Conservation (phyloP, 2,329 filamentous ascomycete genomes). For the Pezicula radicicola region DNA sequence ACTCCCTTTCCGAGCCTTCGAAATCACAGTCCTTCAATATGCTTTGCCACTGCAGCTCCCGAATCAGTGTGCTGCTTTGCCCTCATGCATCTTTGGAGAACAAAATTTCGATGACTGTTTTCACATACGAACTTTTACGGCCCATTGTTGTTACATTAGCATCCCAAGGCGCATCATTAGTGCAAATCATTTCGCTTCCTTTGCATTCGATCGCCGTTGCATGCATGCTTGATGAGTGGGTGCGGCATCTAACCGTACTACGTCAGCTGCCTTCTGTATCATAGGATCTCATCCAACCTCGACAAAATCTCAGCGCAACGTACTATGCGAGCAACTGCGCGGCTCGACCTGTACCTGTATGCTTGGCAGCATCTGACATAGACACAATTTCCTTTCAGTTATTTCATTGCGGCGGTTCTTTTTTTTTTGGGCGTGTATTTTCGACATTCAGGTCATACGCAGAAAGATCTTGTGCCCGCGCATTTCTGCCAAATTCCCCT, state of each 20-base stretch:
- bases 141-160: conserved; percentile 32
- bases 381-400: conserved; percentile 17
- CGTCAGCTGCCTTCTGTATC: conserved; percentile 28
- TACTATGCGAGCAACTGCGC: conserved; percentile 28
- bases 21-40: conserved; percentile 13
- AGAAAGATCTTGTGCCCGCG: conserved; percentile 24
- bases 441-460: conserved; percentile 6
- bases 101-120: conserved; percentile 25
- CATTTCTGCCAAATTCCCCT: conserved; percentile 6
- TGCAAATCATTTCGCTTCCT: conserved; percentile 15
- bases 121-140: conserved; percentile 30
- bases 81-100: conserved; percentile 1
- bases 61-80: background rate
- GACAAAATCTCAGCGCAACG: conserved; percentile 26
- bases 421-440: conserved; percentile 16
- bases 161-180: conserved; percentile 17
- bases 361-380: conserved; percentile 17
- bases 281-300: conserved; percentile 28
- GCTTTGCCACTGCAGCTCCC: background rate
- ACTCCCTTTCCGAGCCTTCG: conserved; percentile 25
- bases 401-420: conserved; percentile 3
- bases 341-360: conserved; percentile 31
- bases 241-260: background rate
- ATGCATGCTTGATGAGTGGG: conserved; percentile 15
- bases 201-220: conserved; percentile 22